Evolutionary conservation across 805 yeast species (phyloP).

Genomic region (Metschnikowia bowlesiae): DNA sequence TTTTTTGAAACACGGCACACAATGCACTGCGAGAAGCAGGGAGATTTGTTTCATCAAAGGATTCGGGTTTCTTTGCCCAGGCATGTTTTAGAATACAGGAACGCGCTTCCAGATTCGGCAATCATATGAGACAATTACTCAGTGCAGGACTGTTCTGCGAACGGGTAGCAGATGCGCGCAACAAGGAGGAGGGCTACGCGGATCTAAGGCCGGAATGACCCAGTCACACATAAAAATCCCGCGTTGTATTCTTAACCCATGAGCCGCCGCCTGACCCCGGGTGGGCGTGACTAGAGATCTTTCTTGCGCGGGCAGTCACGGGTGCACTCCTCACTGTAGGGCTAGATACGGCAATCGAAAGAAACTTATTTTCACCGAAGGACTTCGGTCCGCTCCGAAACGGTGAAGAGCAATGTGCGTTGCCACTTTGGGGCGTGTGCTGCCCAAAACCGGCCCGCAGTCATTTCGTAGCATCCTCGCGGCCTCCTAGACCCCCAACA

Average conservation of each 20-base stretch:
- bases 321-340: not conserved
- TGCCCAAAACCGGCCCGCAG: not conserved
- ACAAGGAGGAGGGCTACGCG: constrained; percentile 3
- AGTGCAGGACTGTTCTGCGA: not conserved
- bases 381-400: not conserved
- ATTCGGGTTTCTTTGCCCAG: not conserved
- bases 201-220: not conserved
- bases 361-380: not conserved
- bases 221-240: not conserved
- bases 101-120: constrained; percentile 5
- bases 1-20: not conserved
- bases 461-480: not conserved
- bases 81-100: not conserved
- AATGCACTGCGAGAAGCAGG: not conserved
- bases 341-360: not conserved
- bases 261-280: not conserved
- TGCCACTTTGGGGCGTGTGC: not conserved
- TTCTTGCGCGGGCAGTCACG: not conserved
- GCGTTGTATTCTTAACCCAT: not conserved
- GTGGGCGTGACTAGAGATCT: not conserved
- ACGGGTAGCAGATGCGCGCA: not conserved
- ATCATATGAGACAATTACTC: constrained; percentile 1
- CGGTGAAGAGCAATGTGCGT: not conserved
- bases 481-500: not conserved
- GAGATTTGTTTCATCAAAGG: not conserved